Conservation (phyloP, 1,139 yeast genomes). For the Spencermartinsiella ligniputridi region DNA sequence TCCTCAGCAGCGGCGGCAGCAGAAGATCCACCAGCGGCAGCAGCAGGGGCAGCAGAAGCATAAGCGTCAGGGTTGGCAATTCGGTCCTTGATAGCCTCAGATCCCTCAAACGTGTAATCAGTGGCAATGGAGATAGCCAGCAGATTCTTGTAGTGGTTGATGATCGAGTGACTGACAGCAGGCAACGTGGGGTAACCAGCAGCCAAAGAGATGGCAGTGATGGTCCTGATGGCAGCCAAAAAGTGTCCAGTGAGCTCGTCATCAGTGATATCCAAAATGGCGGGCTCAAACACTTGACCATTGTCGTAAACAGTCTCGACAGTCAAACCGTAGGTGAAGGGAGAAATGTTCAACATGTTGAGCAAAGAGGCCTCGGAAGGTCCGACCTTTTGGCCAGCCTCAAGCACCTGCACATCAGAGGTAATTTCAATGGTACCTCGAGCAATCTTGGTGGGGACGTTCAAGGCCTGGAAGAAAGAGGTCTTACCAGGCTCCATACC, state of each 20-base stretch:
- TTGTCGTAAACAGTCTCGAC: conserved; percentile 97
- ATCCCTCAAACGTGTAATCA: conserved; percentile 98
- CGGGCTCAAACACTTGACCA: conserved; percentile 96
- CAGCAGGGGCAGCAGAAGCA: conserved; percentile 93
- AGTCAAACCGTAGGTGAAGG: conserved; percentile 98
- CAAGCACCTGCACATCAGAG: conserved; percentile 94
- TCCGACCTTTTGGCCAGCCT: conserved; percentile 85
- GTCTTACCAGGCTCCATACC: conserved; percentile 99
- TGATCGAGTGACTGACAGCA: conserved; percentile 97
- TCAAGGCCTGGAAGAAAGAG: conserved; percentile 99
- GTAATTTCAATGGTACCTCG: conserved; percentile 99
- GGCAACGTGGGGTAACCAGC: conserved; percentile 99
- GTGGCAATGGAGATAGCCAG: conserved; percentile 97
- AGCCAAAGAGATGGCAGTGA: conserved; percentile 96
- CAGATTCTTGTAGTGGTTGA: conserved; percentile 99
- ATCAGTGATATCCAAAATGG: conserved; percentile 97
- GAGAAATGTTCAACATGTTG: conserved; percentile 99
- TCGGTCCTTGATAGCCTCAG: conserved; percentile 98
- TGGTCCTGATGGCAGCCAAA: conserved; percentile 85
- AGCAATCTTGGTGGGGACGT: conserved; percentile 99
- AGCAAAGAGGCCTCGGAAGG: conserved; percentile 98
- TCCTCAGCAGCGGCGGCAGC: conserved; percentile 64
- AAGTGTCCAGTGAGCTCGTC: conserved; percentile 93
- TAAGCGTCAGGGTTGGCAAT: conserved; percentile 99
- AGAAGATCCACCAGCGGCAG: conserved; percentile 64